phyloP scores from a whole-genome alignment of 2,329 filamentous ascomycete genomes.

The Didymella exigua region DNA sequence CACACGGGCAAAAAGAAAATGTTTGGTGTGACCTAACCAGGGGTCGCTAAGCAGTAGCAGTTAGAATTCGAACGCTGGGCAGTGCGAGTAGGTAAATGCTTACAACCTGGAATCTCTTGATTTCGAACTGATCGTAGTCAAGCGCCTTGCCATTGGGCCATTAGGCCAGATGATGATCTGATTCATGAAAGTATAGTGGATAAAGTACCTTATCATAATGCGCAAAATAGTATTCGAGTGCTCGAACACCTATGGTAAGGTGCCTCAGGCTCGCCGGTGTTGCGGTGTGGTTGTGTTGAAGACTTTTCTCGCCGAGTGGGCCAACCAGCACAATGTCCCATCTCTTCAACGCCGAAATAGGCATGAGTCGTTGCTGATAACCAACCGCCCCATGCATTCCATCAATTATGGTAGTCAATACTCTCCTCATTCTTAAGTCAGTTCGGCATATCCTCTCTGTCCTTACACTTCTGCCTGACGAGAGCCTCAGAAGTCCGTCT shows the following conservation, averaged over 20 bases:
- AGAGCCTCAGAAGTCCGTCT: conserved; percentile 44
- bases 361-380: neutral
- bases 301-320: neutral
- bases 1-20: neutral
- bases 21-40: conserved; percentile 3
- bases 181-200: neutral
- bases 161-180: conserved; percentile 16
- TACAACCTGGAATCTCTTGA: conserved; percentile 14
- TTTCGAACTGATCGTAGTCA: conserved; percentile 52
- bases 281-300: neutral
- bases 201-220: neutral
- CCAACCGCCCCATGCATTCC: neutral
- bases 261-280: neutral
- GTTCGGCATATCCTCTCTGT: neutral
- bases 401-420: neutral
- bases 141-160: conserved; percentile 61
- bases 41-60: neutral
- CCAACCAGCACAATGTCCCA: neutral
- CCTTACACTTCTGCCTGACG: neutral
- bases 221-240: neutral
- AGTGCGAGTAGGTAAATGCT: neutral
- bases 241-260: neutral
- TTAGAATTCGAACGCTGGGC: neutral
- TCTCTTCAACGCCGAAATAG: neutral
- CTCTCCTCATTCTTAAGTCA: neutral